A percentile compares a stretch with the other conserved stretches of the same genome.
phyloP scores from a whole-genome alignment of 148 eudicot genomes.

The Persicaria tinctoria region DNA sequence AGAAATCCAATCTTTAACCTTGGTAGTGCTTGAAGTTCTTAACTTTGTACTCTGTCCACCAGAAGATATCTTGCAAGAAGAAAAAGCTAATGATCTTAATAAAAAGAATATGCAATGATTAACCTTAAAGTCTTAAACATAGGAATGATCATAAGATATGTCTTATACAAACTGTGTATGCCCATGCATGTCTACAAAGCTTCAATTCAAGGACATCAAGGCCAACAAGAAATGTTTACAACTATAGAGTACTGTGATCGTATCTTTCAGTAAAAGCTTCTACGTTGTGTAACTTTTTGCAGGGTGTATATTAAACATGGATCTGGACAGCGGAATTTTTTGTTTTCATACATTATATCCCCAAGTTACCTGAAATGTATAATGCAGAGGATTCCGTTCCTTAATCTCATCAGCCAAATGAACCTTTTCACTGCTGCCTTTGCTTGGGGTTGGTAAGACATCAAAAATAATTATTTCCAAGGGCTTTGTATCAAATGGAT shows the following conservation, averaged over 20 bases:
- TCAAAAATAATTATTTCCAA: conserved; percentile 90
- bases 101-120: not conserved
- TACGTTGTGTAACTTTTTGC: not conserved
- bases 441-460: conserved; percentile 67
- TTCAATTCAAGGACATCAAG: not conserved
- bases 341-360: not conserved
- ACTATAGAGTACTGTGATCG: not conserved
- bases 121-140: not conserved
- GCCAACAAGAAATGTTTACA: not conserved
- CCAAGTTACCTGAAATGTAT: conserved; percentile 55
- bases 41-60: conserved; percentile 54
- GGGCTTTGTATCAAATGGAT: conserved; percentile 67
- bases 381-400: conserved; percentile 74
- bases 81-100: not conserved
- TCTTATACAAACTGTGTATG: not conserved
- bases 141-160: not conserved
- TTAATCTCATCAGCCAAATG: conserved; percentile 74
- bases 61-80: conserved; percentile 53
- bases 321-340: not conserved
- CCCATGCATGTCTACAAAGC: not conserved
- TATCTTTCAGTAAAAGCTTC: not conserved
- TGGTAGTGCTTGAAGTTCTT: conserved; percentile 59
- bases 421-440: conserved; percentile 56
- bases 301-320: not conserved
- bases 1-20: conserved; percentile 83